Evolutionary conservation across 441 rosid species (phyloP), one percentile per base, ranked within the genome.

Genomic region (Erodium chrysanthum): DNA sequence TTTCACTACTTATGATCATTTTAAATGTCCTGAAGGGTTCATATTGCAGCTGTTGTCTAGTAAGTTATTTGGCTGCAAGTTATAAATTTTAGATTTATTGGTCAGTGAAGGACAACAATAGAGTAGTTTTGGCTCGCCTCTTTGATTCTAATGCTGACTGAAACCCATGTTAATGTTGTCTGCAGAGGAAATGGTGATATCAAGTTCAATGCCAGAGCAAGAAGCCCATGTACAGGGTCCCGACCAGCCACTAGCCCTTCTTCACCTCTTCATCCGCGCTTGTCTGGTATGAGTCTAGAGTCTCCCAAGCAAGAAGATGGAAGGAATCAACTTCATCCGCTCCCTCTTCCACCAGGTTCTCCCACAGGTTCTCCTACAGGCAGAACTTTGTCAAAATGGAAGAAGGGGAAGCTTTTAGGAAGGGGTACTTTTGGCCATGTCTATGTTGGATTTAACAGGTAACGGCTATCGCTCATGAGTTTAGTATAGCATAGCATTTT

Each of bases 351-450:
- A 1, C 98, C 98, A 0, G 85, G 85, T 75, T 90, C 98, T 25
- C 29, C 29, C 3, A 25, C 98, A 0, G 85, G 85, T 75, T 90
- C 98, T 25, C 29, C 29, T 25, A 25, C 29, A 25, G 9, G 40
- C 40, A 35, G 40, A 35, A 76, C 82, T 33, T 63, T 80, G 40
- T 83, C 98, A 0, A 89, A 78, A 76, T 93, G 98, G 98, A 89
- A 90, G 79, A 93, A 82, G 69, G 98, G 98, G 60, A 89, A 81
- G 73, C 90, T 89, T 59, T 71, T 93, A 21, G 98, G 98, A 70
- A 84, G 91, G 73, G 98, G 98, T 52, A 93, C 97, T 54, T 93
- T 93, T 68, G 98, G 98, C 23, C 88, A 87, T 59, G 98, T 93
- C 66, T 93, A 82, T 72, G 88, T 82, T 71, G 98, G 89, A 59